Percentiles rank a stretch among this genome's conserved stretches.
Evolutionary conservation across 352 stramenopile species (phyloP).

Genomic region (Phytophthora ohioensis): DNA sequence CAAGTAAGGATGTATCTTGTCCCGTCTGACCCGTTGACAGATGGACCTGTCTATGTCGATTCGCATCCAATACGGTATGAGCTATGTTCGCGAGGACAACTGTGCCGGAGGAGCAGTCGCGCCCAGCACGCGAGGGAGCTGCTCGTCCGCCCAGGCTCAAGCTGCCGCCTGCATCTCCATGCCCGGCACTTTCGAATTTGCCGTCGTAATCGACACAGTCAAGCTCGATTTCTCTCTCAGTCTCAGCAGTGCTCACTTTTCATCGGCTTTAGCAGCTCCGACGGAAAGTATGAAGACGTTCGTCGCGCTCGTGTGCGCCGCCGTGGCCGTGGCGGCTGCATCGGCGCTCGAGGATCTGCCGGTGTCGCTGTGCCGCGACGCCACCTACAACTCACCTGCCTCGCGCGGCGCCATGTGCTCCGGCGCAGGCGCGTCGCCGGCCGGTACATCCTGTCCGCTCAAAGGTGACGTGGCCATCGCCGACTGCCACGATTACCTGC

Average conservation of each 20-base stretch:
- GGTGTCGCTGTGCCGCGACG: slow-evolving; percentile 53
- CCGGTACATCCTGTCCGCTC: slow-evolving; percentile 40
- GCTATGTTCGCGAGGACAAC: slow-evolving; percentile 25
- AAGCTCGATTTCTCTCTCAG: slow-evolving; percentile 4
- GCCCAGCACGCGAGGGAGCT: slow-evolving; percentile 23
- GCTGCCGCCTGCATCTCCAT: slow-evolving; percentile 4
- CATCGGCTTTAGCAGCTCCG: slow-evolving; percentile 6
- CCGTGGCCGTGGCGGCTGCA: slow-evolving; percentile 38
- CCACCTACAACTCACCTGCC: slow-evolving; percentile 47
- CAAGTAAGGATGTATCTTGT: slow-evolving; percentile 16
- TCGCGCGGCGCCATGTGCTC: slow-evolving; percentile 44
- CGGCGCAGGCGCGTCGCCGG: slow-evolving; percentile 29
- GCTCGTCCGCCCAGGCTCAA: slow-evolving; percentile 6
- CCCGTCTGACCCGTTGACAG: slow-evolving; percentile 1
- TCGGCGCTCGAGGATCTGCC: slow-evolving; percentile 40
- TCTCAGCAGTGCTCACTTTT: slow-evolving; percentile 33
- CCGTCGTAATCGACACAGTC: slow-evolving; percentile 37
- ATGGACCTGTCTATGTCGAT: slow-evolving; percentile 16
- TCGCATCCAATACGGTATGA: slow-evolving; percentile 16
- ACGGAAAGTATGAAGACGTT: slow-evolving; percentile 54
- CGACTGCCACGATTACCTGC: slow-evolving; percentile 48
- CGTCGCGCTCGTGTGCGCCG: slow-evolving; percentile 37
- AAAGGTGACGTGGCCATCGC: slow-evolving; percentile 45
- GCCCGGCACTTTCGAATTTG: slow-evolving; percentile 47
- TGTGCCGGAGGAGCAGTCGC: slow-evolving; percentile 25